phyloP scores from a whole-genome alignment of 495 filamentous ascomycete species.

The Penicillium ochrochloron region DNA sequence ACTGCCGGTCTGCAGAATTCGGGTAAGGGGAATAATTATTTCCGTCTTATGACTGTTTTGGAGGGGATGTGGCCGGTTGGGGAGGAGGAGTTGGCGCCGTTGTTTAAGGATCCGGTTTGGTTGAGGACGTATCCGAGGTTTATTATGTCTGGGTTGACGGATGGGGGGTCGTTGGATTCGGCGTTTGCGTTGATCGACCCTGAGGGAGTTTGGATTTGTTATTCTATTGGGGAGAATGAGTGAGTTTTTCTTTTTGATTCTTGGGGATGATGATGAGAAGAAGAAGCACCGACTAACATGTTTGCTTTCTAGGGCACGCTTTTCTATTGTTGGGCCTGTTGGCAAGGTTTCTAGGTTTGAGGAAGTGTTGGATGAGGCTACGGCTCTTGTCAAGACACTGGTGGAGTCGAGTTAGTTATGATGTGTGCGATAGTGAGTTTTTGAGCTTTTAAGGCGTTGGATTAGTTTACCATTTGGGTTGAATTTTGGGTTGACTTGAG shows the following conservation, averaged over 20 bases:
- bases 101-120: slow-evolving; percentile 9
- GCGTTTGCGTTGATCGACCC: slow-evolving; percentile 2
- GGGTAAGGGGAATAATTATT: slow-evolving; percentile 4
- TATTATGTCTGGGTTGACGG: slow-evolving; percentile 7
- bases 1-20: slow-evolving; percentile 4
- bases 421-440: neutral
- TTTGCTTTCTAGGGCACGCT: neutral
- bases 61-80: slow-evolving; percentile 4
- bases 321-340: slow-evolving; percentile 1
- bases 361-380: slow-evolving; percentile 5
- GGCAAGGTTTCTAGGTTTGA: slow-evolving; percentile 7
- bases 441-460: neutral
- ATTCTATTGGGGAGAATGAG: slow-evolving; percentile 6
- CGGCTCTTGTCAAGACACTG: neutral
- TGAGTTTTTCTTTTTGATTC: neutral
- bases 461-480: neutral
- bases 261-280: neutral
- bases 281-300: neutral
- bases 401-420: neutral
- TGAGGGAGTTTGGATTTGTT: slow-evolving; percentile 6
- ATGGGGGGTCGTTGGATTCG: slow-evolving; percentile 4
- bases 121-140: slow-evolving; percentile 8
- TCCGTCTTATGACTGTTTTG: slow-evolving; percentile 3
- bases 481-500: neutral
- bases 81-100: neutral